Evolutionary conservation across 2,329 filamentous ascomycete species (phyloP).

Genomic region (Cordyceps militaris): DNA sequence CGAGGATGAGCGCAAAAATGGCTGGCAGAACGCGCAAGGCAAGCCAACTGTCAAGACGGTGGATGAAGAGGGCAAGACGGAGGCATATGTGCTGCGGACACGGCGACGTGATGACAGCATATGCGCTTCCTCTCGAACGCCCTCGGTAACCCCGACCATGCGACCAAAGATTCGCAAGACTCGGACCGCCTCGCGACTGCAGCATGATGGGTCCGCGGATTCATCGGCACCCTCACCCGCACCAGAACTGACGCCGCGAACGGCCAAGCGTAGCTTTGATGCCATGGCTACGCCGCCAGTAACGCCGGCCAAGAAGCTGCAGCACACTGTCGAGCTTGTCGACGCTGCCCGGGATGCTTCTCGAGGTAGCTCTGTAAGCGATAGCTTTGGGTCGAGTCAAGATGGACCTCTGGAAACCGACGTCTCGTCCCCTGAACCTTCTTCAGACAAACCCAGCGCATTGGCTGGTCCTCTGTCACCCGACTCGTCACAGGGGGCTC

Average conservation of each 20-base stretch:
- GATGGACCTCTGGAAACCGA: conserved; percentile 33
- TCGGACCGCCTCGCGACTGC: conserved; percentile 24
- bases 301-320: conserved; percentile 47
- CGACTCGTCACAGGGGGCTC: conserved; percentile 5
- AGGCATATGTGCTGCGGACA: conserved; percentile 50
- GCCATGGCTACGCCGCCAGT: conserved; percentile 46
- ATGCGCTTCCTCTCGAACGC: conserved; percentile 45
- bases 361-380: conserved; percentile 31
- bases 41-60: conserved; percentile 42
- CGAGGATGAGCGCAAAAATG: conserved; percentile 67
- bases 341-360: conserved; percentile 26
- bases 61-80: conserved; percentile 39
- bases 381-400: conserved; percentile 21
- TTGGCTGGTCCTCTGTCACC: not conserved
- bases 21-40: conserved; percentile 60
- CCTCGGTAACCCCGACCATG: conserved; percentile 50
- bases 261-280: conserved; percentile 35
- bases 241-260: conserved; percentile 21
- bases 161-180: conserved; percentile 42
- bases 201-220: conserved; percentile 20
- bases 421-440: conserved; percentile 40
- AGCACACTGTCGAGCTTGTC: conserved; percentile 24
- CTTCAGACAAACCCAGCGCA: not conserved
- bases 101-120: conserved; percentile 45
- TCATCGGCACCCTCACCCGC: conserved; percentile 24